These are phyloP conservation scores for Saxophila tyrrhenica DNA, from an alignment of 495 filamentous ascomycete genomes.

Conservation along the genomic window DNA sequence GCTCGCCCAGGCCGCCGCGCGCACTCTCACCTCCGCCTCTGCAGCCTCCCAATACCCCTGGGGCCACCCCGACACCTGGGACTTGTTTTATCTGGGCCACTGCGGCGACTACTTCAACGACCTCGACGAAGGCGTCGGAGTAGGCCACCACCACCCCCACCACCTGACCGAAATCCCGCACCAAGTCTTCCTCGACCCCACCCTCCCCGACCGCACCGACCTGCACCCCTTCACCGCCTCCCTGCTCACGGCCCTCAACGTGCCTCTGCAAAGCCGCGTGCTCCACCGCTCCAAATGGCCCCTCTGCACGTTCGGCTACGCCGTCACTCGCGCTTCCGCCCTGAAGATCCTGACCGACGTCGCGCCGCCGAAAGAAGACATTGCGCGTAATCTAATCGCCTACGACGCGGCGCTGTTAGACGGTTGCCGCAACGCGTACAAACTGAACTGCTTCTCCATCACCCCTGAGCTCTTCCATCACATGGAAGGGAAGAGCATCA, in stretches of 20 bases:
- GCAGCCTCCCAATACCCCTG: conserved; percentile 8
- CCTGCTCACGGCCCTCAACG: conserved; percentile 14
- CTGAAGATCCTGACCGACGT: conserved; percentile 13
- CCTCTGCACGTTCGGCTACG: conserved; percentile 40
- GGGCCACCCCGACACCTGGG: conserved; percentile 28
- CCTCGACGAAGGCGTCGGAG: conserved; percentile 8
- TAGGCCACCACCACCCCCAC: conserved; percentile 16
- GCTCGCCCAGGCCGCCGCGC: conserved; percentile 21
- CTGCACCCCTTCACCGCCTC: conserved; percentile 19
- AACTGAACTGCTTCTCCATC: conserved; percentile 19
- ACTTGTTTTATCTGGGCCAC: conserved; percentile 35
- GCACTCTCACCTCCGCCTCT: neutral
- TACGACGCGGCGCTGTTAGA: conserved; percentile 15
- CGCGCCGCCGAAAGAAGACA: conserved; percentile 7
- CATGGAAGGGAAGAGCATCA: conserved; percentile 21
- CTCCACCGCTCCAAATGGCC: conserved; percentile 30
- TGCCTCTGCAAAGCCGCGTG: conserved; percentile 25
- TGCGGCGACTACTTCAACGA: conserved; percentile 30
- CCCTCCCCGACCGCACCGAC: conserved; percentile 10
- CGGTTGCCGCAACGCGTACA: conserved; percentile 12
- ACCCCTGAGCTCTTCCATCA: conserved; percentile 29
- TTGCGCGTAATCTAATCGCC: conserved; percentile 3
- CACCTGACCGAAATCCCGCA: conserved; percentile 19
- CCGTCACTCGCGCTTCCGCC: conserved; percentile 26
- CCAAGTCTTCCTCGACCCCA: conserved; percentile 16